These are phyloP conservation scores for Phytopythium vexans DNA, from an alignment of 352 stramenopile species.

Conservation along the genomic window DNA sequence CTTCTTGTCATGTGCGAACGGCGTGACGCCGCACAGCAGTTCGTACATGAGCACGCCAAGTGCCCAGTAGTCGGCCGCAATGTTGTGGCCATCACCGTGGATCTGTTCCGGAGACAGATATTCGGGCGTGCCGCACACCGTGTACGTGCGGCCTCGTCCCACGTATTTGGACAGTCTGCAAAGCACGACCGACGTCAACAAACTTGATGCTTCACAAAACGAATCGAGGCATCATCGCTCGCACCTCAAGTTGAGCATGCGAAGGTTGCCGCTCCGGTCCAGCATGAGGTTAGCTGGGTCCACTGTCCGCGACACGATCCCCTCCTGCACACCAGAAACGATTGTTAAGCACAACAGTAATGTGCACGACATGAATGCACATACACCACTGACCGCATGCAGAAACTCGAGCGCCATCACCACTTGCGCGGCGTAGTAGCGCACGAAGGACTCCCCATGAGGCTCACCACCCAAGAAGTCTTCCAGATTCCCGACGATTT, in stretches of 20 bases:
- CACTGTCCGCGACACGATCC: slow-evolving; percentile 73
- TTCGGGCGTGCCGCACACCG: slow-evolving; percentile 81
- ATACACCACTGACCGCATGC: slow-evolving; percentile 43
- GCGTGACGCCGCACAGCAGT: slow-evolving; percentile 85
- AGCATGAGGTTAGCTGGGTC: slow-evolving; percentile 82
- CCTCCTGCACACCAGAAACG: slow-evolving; percentile 37
- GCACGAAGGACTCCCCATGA: slow-evolving; percentile 75
- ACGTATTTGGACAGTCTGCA: slow-evolving; percentile 83
- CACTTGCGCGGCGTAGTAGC: slow-evolving; percentile 84
- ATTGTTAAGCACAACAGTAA: background rate
- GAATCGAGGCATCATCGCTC: background rate
- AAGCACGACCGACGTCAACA: slow-evolving; percentile 1
- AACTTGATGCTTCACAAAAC: background rate
- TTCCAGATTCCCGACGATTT: slow-evolving; percentile 81
- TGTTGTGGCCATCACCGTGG: slow-evolving; percentile 85
- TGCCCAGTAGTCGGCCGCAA: slow-evolving; percentile 91
- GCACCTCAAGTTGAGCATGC: slow-evolving; percentile 82
- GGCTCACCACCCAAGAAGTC: slow-evolving; percentile 67
- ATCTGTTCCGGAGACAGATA: slow-evolving; percentile 86
- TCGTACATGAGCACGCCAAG: slow-evolving; percentile 94
- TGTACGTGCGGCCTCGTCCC: slow-evolving; percentile 79
- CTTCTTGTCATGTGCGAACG: slow-evolving; percentile 82
- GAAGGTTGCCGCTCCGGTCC: slow-evolving; percentile 75
- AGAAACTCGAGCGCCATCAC: slow-evolving; percentile 81
- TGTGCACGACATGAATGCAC: background rate